These are phyloP conservation scores for Dactylorhiza incarnata DNA, from an alignment of 106 monocot species.

Conservation along the genomic window DNA sequence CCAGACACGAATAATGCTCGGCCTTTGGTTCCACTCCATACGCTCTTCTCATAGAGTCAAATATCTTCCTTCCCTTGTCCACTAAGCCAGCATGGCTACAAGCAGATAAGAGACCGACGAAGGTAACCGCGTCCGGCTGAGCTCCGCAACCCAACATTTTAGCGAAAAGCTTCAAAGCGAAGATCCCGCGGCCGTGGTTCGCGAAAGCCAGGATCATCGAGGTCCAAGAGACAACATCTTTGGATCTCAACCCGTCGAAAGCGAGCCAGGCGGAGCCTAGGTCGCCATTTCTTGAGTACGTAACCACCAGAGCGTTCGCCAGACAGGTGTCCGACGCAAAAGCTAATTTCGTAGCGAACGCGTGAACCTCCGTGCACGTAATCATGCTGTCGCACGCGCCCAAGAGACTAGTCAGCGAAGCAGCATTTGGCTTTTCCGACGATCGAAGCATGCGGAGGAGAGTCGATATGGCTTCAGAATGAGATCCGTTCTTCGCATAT, in stretches of 20 bases:
- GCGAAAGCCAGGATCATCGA: constrained; percentile 31
- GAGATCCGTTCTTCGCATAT: constrained; percentile 17
- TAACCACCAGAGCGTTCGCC: constrained; percentile 25
- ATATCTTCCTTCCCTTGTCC: constrained; percentile 27
- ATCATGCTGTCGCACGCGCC: constrained; percentile 4
- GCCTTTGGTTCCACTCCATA: constrained; percentile 22
- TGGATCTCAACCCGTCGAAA: constrained; percentile 20
- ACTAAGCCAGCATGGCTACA: constrained; percentile 34
- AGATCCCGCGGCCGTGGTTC: constrained; percentile 24
- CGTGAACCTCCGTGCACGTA: constrained; percentile 17
- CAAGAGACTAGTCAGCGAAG: constrained; percentile 31
- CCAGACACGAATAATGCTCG: constrained; percentile 27
- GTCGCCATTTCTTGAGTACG: constrained; percentile 33
- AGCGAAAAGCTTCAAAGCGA: constrained; percentile 23
- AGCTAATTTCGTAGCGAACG: constrained; percentile 13
- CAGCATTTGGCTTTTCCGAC: constrained; percentile 12
- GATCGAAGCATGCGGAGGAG: constrained; percentile 25
- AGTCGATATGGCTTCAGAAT: constrained; percentile 20
- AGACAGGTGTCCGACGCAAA: constrained; percentile 19
- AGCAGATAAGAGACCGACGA: constrained; percentile 30
- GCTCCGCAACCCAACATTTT: constrained; percentile 23
- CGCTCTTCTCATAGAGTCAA: constrained; percentile 20
- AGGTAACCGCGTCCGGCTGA: constrained; percentile 21
- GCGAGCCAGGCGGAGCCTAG: constrained; percentile 16
- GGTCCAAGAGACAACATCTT: constrained; percentile 39